Evolutionary conservation across 225 moss, liverwort and hornwort genomes (phyloP), one percentile per base, ranked within the genome.

Genomic region (Marchantia polymorpha): DNA sequence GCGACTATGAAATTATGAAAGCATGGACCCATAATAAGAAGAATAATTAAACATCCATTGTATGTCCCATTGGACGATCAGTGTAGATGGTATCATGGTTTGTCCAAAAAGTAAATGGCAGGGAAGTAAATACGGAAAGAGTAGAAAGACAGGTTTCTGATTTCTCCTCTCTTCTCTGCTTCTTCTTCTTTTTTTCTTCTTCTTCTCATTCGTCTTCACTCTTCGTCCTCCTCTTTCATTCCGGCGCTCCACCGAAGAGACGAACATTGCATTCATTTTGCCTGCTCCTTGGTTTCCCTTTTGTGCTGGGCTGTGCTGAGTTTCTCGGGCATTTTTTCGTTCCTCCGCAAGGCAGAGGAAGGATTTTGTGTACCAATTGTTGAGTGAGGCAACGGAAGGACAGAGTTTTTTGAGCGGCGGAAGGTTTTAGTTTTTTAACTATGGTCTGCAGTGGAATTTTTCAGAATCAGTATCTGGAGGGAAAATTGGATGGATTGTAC

Each of bases 401-500:
- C 17, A 69, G 12, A 17, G 46, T 47, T 69, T 29, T 60, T 14
- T 73, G 79, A 72, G 51, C 10, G 47, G 50, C n/a, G 51, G 72
- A 47, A 72, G 72, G 72, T 50, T 11, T 10, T 3, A 49, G 52
- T 39, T 29, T 39, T 55, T 39, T 75, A 75, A 59, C 56, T 75
- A 77, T 77, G 77, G 77, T 77, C 64, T 77, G 77, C 64, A 64
- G 77, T 31, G 64, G 47, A 64, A 11, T 77, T 13, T 77, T 77
- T n/a, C 77, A 31, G 63, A 77, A 77, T 22, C 63, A 52, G 48
- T 47, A 48, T 48, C 47, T 77, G 11, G 64, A 49, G 49, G 65
- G 77, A 30, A 59, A 64, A 50, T 49, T 77, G 19, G 64, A 66
- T 77, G 77, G 64, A 64, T 12, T 64, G 64, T 65, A 50, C 26